phyloP scores from a whole-genome alignment of 768 basidiomycete genomes.

The Chalciporus piperatus region DNA sequence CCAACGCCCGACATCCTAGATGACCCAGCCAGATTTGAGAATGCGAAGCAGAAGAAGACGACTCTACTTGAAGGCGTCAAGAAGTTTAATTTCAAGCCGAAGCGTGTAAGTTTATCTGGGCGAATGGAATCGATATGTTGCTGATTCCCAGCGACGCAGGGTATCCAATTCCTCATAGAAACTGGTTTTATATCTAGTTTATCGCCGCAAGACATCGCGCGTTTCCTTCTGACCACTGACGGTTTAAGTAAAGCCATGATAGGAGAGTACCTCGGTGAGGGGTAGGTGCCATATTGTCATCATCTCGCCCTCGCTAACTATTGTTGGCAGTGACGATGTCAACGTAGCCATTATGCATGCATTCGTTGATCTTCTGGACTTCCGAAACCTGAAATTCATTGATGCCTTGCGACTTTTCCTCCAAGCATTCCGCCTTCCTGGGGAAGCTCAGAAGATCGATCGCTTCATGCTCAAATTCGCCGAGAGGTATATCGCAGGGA shows the following conservation, averaged over 20 bases:
- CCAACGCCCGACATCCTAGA: constrained; percentile 80
- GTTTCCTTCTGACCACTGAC: constrained; percentile 83
- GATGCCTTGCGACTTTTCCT: constrained; percentile 88
- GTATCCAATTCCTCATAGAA: constrained; percentile 85
- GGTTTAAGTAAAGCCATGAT: constrained; percentile 95
- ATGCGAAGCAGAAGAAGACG: constrained; percentile 94
- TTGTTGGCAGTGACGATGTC: constrained; percentile 67
- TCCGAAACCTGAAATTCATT: constrained; percentile 77
- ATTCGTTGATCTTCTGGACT: constrained; percentile 91
- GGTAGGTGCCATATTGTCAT: constrained; percentile 47
- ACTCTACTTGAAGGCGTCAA: constrained; percentile 92
- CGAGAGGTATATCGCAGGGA: constrained; percentile 90
- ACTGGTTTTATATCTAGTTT: constrained; percentile 79
- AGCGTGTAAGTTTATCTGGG: constrained; percentile 56
- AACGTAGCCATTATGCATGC: constrained; percentile 96
- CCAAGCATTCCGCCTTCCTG: constrained; percentile 95
- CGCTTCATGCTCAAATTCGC: constrained; percentile 99
- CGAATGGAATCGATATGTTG: background rate
- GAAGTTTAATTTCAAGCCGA: constrained; percentile 99
- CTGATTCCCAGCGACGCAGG: constrained; percentile 44
- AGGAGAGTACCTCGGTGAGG: constrained; percentile 97
- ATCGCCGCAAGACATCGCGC: constrained; percentile 74
- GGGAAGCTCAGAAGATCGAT: constrained; percentile 98
- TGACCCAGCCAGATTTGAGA: constrained; percentile 91
- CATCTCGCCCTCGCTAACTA: constrained; percentile 3